These are phyloP conservation scores for Calendula officinalis DNA, from an alignment of 129 eudicot species.

Conservation along the genomic window DNA sequence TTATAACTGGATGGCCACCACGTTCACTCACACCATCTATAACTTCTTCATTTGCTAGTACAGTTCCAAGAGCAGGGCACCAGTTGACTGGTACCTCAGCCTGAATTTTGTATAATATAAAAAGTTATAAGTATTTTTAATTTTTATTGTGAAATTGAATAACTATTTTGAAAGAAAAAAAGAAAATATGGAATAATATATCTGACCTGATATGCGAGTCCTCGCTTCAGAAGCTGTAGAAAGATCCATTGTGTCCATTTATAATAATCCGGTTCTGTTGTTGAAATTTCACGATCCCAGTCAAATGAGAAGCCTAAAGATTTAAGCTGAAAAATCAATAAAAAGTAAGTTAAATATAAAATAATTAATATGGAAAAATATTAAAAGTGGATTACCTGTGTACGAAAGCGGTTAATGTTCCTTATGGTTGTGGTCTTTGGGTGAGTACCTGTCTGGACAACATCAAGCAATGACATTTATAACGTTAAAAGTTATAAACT, in stretches of 20 bases:
- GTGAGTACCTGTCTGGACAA: conserved; percentile 84
- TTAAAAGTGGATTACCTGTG: conserved; percentile 51
- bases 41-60: conserved; percentile 97
- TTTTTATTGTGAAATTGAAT: neutral
- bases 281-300: conserved; percentile 99
- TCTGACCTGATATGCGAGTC: conserved; percentile 90
- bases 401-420: conserved; percentile 77
- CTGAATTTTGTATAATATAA: conserved; percentile 22
- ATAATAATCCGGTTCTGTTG: conserved; percentile 97
- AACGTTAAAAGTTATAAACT: neutral
- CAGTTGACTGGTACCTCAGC: conserved; percentile 99
- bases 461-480: conserved; percentile 6
- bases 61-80: conserved; percentile 99
- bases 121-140: neutral
- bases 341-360: neutral
- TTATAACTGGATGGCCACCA: conserved; percentile 95
- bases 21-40: conserved; percentile 98
- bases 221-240: conserved; percentile 87
- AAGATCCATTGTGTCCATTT: conserved; percentile 99
- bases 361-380: neutral
- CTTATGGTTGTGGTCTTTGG: conserved; percentile 73
- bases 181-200: neutral
- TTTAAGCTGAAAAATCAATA: conserved; percentile 59
- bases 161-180: neutral
- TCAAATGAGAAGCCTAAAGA: conserved; percentile 94